phyloP scores from a whole-genome alignment of 2,329 filamentous ascomycete genomes.

The Fusarium azukiicola region DNA sequence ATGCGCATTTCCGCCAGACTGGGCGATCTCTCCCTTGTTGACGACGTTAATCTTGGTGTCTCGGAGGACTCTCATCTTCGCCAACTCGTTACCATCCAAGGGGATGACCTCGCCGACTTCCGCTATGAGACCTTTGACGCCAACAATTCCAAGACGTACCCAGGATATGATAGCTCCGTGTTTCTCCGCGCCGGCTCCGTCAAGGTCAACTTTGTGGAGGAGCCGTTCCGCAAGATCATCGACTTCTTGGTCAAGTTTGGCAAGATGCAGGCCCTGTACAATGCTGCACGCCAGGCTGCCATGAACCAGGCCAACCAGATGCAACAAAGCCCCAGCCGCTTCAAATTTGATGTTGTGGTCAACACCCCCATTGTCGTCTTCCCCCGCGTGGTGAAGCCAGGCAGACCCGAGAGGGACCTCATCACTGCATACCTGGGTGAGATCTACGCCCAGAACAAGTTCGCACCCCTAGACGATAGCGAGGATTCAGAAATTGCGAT shows the following conservation, averaged over 20 bases:
- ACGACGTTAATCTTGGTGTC: slow-evolving; percentile 96
- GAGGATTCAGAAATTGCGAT: slow-evolving; percentile 88
- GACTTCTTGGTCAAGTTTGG: slow-evolving; percentile 99
- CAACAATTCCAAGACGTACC: slow-evolving; percentile 85
- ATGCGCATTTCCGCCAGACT: slow-evolving; percentile 94
- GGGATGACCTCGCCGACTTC: slow-evolving; percentile 97
- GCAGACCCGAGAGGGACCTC: slow-evolving; percentile 87
- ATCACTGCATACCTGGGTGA: slow-evolving; percentile 97
- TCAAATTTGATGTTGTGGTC: slow-evolving; percentile 96
- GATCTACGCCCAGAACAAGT: slow-evolving; percentile 97
- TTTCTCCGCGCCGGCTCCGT: slow-evolving; percentile 95
- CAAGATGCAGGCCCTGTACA: slow-evolving; percentile 99
- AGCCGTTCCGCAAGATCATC: slow-evolving; percentile 98
- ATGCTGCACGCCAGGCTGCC: slow-evolving; percentile 96
- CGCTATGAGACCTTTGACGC: slow-evolving; percentile 97
- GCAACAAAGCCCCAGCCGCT: slow-evolving; percentile 92
- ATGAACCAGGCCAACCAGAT: slow-evolving; percentile 96
- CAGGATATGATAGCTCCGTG: slow-evolving; percentile 96
- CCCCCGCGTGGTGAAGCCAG: slow-evolving; percentile 87
- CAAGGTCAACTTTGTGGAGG: slow-evolving; percentile 97
- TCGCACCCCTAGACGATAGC: slow-evolving; percentile 90
- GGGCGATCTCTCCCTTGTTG: slow-evolving; percentile 92
- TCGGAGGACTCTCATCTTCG: slow-evolving; percentile 90
- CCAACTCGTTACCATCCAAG: slow-evolving; percentile 95
- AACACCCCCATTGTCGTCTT: slow-evolving; percentile 99